Evolutionary conservation across 2,329 filamentous ascomycete species (phyloP).

Genomic region (Diaporthe helianthi): DNA sequence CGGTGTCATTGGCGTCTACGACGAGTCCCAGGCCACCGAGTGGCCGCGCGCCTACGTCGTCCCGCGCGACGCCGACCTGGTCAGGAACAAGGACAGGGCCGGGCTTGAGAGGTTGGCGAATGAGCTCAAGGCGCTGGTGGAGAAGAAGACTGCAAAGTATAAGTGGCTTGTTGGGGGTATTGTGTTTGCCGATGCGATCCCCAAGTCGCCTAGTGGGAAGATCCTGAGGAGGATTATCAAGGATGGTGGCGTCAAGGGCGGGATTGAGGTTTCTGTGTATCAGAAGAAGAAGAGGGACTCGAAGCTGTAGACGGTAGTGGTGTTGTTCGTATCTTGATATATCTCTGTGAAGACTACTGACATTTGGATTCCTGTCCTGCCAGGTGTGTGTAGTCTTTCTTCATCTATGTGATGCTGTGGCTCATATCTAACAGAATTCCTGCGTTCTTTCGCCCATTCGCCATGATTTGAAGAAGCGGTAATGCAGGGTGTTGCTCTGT

Average conservation of each 20-base stretch:
- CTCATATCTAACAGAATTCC: neutral
- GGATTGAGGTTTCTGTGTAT: constrained; percentile 48
- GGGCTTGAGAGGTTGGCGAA: constrained; percentile 54
- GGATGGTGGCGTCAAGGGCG: constrained; percentile 45
- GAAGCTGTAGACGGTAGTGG: constrained; percentile 56
- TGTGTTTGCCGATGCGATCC: constrained; percentile 69
- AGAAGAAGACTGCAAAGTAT: constrained; percentile 64
- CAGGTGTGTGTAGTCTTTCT: neutral
- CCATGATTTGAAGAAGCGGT: neutral
- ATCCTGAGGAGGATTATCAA: constrained; percentile 51
- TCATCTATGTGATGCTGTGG: neutral
- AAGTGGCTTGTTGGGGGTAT: constrained; percentile 75
- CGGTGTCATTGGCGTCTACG: constrained; percentile 63
- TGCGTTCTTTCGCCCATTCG: neutral
- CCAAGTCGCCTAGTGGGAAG: constrained; percentile 68
- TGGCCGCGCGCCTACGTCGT: constrained; percentile 63
- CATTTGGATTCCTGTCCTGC: neutral
- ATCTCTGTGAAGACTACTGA: neutral
- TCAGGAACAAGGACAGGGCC: constrained; percentile 41
- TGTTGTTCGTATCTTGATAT: neutral
- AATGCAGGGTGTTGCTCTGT: too few species aligned
- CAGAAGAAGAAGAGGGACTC: constrained; percentile 63
- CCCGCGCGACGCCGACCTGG: constrained; percentile 37
- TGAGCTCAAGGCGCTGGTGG: constrained; percentile 64
- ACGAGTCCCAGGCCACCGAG: constrained; percentile 64